Evolutionary conservation across 2,329 filamentous ascomycete genomes (phyloP).

Genomic region (Neofusicoccum cordaticola): DNA sequence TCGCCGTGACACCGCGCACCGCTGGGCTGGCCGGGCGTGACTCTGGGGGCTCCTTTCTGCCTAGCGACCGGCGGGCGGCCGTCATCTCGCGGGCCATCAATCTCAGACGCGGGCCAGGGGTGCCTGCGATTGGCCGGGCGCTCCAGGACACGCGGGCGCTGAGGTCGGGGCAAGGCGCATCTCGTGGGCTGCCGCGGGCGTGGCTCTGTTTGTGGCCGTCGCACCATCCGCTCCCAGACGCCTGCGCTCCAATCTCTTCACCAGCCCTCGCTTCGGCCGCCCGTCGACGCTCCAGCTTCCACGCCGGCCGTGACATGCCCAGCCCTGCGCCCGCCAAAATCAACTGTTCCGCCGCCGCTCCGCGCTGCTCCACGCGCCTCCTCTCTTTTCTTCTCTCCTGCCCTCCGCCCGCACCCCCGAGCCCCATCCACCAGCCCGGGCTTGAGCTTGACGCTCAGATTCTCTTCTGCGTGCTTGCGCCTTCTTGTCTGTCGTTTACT

Average conservation of each 20-base stretch:
- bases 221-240: conserved; percentile 3
- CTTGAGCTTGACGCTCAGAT: conserved; percentile 14
- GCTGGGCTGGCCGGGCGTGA: background rate
- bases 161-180: background rate
- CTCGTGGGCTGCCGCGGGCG: conserved; percentile 6
- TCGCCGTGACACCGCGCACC: background rate
- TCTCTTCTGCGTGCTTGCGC: conserved; percentile 4
- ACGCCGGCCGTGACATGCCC: background rate
- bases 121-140: conserved; percentile 4
- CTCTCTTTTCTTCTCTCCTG: background rate
- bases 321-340: conserved; percentile 1
- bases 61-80: background rate
- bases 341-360: background rate
- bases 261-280: conserved; percentile 6
- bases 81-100: conserved; percentile 2
- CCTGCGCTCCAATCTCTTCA: conserved; percentile 5
- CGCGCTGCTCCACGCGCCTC: background rate
- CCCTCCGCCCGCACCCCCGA: background rate
- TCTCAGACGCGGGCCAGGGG: conserved; percentile 12
- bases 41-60: background rate
- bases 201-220: conserved; percentile 11
- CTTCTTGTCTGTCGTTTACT: conserved; percentile 14
- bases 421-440: background rate
- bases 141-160: conserved; percentile 1
- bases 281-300: background rate